Conservation (phyloP, 139 green algal genomes). For the Chlamydomonas sphaeroides region DNA sequence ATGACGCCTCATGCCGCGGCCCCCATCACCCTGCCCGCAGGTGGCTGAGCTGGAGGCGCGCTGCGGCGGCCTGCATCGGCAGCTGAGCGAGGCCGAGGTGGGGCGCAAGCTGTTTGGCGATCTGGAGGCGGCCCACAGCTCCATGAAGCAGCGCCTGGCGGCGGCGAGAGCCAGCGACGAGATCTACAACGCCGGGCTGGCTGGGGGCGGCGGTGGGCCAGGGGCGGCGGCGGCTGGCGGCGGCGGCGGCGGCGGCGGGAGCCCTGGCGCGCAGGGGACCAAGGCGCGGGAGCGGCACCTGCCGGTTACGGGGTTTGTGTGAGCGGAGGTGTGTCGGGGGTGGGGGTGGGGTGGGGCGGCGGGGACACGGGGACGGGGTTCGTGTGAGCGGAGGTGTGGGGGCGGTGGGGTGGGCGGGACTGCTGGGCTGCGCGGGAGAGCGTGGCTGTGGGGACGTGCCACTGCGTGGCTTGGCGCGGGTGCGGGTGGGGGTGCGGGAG, state of each 20-base stretch:
- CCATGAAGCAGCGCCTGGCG: slow-evolving; percentile 18
- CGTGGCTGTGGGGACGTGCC: too few relatives aligned
- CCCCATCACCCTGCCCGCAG: background rate
- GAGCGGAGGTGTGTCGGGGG: too few relatives aligned
- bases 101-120: slow-evolving; percentile 29
- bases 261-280: background rate
- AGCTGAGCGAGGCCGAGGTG: slow-evolving; percentile 24
- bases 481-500: too few relatives aligned
- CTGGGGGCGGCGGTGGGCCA: background rate
- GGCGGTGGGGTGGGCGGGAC: too few relatives aligned
- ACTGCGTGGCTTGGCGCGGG: too few relatives aligned
- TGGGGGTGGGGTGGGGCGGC: too few relatives aligned
- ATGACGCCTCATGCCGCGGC: too few relatives aligned
- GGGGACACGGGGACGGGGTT: too few relatives aligned
- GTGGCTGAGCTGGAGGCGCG: slow-evolving; percentile 14
- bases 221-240: background rate
- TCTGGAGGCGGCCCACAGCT: slow-evolving; percentile 36
- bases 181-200: background rate
- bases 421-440: too few relatives aligned
- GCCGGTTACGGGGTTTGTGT: slow-evolving; percentile 22
- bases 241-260: background rate
- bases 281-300: slow-evolving; percentile 17
- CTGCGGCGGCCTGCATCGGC: background rate
- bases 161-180: slow-evolving; percentile 19
- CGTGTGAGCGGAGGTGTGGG: too few relatives aligned